Conservation (phyloP, 176 grass and related monocot species). For the maize (Zea mays) region DNA sequence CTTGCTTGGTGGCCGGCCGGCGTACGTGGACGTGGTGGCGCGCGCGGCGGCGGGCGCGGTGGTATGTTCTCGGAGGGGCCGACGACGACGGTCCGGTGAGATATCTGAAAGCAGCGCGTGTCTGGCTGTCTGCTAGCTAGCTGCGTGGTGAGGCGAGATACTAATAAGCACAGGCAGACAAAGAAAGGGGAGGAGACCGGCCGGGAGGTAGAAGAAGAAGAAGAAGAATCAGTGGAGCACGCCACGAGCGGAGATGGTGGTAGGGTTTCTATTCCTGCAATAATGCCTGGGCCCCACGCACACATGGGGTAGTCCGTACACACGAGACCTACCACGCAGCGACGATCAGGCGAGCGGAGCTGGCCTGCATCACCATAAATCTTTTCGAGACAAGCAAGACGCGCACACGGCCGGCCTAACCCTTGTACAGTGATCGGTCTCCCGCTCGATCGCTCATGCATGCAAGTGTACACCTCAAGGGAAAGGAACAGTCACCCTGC, state of each 20-base stretch:
- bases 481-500: too few relatives aligned
- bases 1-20: neutral
- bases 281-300: too few relatives aligned
- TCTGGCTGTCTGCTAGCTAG: neutral
- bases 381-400: too few relatives aligned
- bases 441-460: too few relatives aligned
- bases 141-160: slow-evolving; percentile 5
- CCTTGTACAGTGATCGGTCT: too few relatives aligned
- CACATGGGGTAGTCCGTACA: too few relatives aligned
- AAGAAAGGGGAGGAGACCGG: slow-evolving; percentile 1
- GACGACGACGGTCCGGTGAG: neutral
- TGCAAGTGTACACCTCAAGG: too few relatives aligned
- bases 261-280: too few relatives aligned
- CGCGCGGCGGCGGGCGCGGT: neutral
- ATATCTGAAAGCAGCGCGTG: neutral
- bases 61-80: neutral
- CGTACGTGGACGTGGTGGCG: neutral
- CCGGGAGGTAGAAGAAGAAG: slow-evolving; percentile 21
- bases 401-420: too few relatives aligned
- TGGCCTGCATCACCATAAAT: too few relatives aligned
- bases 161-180: neutral
- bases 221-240: neutral
- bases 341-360: too few relatives aligned
- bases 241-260: neutral
- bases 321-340: too few relatives aligned